These are phyloP conservation scores for Cephalotrichum gorgonifer DNA, from an alignment of 2,329 filamentous ascomycete genomes.

Conservation along the genomic window DNA sequence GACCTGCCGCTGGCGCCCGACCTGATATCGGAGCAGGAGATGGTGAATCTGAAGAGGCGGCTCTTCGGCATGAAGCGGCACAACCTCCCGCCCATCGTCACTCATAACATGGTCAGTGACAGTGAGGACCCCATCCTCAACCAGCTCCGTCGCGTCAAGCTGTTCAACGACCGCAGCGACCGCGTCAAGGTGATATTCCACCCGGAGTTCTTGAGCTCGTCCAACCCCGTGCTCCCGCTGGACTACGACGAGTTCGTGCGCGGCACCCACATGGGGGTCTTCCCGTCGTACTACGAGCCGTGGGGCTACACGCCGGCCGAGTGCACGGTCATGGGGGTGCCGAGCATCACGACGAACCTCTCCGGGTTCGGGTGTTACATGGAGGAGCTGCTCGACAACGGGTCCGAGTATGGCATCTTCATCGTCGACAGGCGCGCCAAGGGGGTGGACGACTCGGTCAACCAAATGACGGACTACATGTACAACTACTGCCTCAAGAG, in stretches of 20 bases:
- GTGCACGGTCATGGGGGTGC: slow-evolving; percentile 98
- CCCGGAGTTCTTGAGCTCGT: slow-evolving; percentile 92
- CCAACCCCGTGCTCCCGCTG: slow-evolving; percentile 87
- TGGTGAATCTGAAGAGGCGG: slow-evolving; percentile 80
- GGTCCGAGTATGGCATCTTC: slow-evolving; percentile 96
- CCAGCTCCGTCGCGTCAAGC: slow-evolving; percentile 88
- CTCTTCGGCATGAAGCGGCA: slow-evolving; percentile 96
- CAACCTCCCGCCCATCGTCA: slow-evolving; percentile 86
- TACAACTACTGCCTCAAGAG: slow-evolving; percentile 90
- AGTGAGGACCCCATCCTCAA: slow-evolving; percentile 88
- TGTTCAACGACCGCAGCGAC: slow-evolving; percentile 93
- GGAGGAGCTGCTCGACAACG: slow-evolving; percentile 90
- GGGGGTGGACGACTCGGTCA: slow-evolving; percentile 94
- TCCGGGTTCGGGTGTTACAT: slow-evolving; percentile 99
- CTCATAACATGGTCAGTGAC: slow-evolving; percentile 97
- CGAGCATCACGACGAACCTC: slow-evolving; percentile 94
- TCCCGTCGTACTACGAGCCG: slow-evolving; percentile 96
- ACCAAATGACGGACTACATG: slow-evolving; percentile 74
- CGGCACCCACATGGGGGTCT: slow-evolving; percentile 90
- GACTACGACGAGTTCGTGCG: slow-evolving; percentile 99
- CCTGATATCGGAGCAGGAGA: slow-evolving; percentile 82
- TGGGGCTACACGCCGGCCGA: slow-evolving; percentile 99
- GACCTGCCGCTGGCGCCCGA: slow-evolving; percentile 82
- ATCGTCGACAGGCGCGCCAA: slow-evolving; percentile 94
- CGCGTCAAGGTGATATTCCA: slow-evolving; percentile 98